Base-by-base conservation (phyloP, 2,329 filamentous ascomycete species). In the Cadophora sp. region DNA sequence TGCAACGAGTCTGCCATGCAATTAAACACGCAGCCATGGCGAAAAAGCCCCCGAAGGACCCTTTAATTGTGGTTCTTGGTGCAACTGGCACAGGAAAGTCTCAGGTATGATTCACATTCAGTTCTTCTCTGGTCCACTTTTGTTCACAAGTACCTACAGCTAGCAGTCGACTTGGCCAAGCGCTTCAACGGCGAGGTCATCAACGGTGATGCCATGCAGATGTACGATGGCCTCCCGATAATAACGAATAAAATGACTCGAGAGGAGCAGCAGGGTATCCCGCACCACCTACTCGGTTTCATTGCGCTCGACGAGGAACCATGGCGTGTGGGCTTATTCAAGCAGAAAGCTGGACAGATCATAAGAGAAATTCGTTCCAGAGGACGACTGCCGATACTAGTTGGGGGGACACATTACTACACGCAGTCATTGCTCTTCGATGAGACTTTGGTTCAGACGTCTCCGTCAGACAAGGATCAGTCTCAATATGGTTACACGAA, bases 171-270 rank as follows among this genome's bases (percentile, higher is more conserved):
- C 71, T 82, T 99, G 62, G 96, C 97, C 0, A 85, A 85, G 51
- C 88, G 86, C 26, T 94, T 94, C 80, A 90, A 96, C 79, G 96
- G 97, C 77, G 96, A 99, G 80, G 87, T 99, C 63, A 94, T 99
- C 81, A 99, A 99, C 78, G 93, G 93, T 58, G 96, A 99, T 83
- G 96, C 96, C 48, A 97, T 99, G 94, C 96, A 99, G 79, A 89
- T 99, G 81, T 99, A 99, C 79, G 86, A 87, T 64, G 96, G 96
- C 2, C 83, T 99, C 53, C 94, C 96, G 5, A 91, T 98, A 71
- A 95, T 98, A 74, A 99, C 96, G 29, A 99, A 99, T 79, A 97
- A 98, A 78, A 92, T 98, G 68, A 88, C 92, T 0, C 63, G 77
- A 0, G 85, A 89, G 24, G 95, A 98, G 78, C 90, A 89, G 75